phyloP scores from a whole-genome alignment of 176 grass and related monocot species.

The Cenchrus americanus region DNA sequence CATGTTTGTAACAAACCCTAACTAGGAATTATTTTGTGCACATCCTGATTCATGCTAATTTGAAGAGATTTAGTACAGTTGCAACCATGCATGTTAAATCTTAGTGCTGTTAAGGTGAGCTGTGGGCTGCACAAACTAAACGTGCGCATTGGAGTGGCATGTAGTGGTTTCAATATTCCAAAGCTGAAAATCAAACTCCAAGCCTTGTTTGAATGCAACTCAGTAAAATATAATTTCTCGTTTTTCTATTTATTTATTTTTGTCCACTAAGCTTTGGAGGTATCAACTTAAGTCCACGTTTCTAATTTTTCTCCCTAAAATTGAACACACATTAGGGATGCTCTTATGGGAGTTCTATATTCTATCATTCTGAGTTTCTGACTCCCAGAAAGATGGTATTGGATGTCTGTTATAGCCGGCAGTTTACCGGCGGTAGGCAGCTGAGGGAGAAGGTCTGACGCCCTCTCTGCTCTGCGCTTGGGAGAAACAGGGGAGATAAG shows the following conservation, averaged over 20 bases:
- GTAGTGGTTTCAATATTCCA: background rate
- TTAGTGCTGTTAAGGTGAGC: background rate
- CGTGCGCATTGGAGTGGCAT: too few species aligned
- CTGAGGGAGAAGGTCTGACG: too few species aligned
- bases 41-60: slow-evolving; percentile 22
- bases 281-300: background rate
- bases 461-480: too few species aligned
- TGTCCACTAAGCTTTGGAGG: background rate
- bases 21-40: background rate
- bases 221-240: background rate
- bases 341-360: slow-evolving; percentile 16
- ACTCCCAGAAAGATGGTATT: background rate
- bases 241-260: background rate
- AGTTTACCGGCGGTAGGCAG: too few species aligned
- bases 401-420: background rate
- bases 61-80: slow-evolving; percentile 21
- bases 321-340: background rate
- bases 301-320: background rate
- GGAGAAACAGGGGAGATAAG: too few species aligned
- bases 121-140: background rate
- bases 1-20: background rate
- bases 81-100: slow-evolving; percentile 12
- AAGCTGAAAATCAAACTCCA: background rate
- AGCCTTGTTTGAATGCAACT: background rate
- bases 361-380: slow-evolving; percentile 14